Evolutionary conservation across 108 stramenopile genomes (phyloP).

Genomic region (Skeletonema costatum): DNA sequence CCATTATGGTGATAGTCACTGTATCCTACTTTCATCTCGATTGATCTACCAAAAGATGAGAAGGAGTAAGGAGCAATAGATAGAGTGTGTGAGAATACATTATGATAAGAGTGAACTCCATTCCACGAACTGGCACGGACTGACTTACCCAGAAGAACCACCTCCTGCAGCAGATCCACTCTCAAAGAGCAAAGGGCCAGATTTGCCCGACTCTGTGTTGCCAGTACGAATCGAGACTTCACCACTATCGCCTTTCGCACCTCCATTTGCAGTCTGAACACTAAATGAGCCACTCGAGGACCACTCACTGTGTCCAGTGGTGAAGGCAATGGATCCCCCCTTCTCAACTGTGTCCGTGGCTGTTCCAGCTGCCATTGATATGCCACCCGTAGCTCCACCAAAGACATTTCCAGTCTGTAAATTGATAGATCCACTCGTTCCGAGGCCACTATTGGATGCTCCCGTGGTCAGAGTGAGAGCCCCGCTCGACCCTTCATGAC

Average conservation of each 20-base stretch:
- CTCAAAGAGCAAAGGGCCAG: slow-evolving; percentile 1
- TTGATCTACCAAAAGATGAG: slow-evolving; percentile 3
- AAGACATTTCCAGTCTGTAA: slow-evolving; percentile 13
- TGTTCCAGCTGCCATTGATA: slow-evolving; percentile 6
- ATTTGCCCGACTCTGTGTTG: neutral
- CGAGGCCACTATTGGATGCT: neutral
- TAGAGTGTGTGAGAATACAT: neutral
- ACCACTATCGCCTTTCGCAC: neutral
- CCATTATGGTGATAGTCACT: neutral
- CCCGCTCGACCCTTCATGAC: slow-evolving; percentile 9
- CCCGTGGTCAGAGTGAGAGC: slow-evolving; percentile 25
- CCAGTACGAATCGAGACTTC: slow-evolving; percentile 3
- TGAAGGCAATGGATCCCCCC: neutral
- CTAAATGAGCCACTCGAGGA: slow-evolving; percentile 2
- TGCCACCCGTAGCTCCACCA: slow-evolving; percentile 6
- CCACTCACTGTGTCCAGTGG: neutral
- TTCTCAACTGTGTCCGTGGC: neutral
- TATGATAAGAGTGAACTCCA: neutral
- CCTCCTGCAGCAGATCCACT: neutral
- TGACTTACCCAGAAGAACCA: neutral
- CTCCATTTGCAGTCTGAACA: neutral
- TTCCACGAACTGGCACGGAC: neutral
- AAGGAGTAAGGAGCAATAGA: neutral
- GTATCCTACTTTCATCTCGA: slow-evolving; percentile 18
- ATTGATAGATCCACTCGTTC: slow-evolving; percentile 16